Conservation (phyloP, 106 monocot species). For the Platanthera guangdongensis region DNA sequence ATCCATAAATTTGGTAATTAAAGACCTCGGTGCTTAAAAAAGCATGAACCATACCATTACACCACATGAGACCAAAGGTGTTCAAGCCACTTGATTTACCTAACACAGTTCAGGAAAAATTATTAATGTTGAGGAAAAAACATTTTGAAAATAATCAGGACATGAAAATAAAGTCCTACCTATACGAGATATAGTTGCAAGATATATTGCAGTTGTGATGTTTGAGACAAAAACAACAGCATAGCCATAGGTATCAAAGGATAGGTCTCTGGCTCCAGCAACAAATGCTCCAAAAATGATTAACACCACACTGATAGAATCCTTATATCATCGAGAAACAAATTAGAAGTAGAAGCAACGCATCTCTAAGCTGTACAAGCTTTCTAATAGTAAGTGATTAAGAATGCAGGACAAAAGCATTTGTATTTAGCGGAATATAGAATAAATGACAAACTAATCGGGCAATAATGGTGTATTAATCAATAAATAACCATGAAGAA, state of each 20-base stretch:
- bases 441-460: background rate
- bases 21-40: background rate
- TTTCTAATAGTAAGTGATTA: background rate
- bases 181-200: constrained; percentile 88
- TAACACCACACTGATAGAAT: constrained; percentile 63
- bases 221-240: constrained; percentile 78
- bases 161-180: constrained; percentile 36
- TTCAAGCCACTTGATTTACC: constrained; percentile 96
- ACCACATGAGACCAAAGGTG: constrained; percentile 99
- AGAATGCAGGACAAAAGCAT: background rate
- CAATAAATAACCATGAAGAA: background rate
- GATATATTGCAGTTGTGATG: constrained; percentile 86
- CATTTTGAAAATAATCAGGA: constrained; percentile 3
- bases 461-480: background rate
- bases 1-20: background rate
- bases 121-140: constrained; percentile 6
- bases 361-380: background rate
- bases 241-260: constrained; percentile 83
- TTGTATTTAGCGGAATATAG: background rate
- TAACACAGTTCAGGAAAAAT: constrained; percentile 13
- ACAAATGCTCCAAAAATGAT: constrained; percentile 95
- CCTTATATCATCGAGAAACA: constrained; percentile 32
- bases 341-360: constrained; percentile 22
- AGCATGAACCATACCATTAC: constrained; percentile 55
- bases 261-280: constrained; percentile 85